Evolutionary conservation across 306 rosid genomes (phyloP).

Genomic region (Dicorynia guianensis): DNA sequence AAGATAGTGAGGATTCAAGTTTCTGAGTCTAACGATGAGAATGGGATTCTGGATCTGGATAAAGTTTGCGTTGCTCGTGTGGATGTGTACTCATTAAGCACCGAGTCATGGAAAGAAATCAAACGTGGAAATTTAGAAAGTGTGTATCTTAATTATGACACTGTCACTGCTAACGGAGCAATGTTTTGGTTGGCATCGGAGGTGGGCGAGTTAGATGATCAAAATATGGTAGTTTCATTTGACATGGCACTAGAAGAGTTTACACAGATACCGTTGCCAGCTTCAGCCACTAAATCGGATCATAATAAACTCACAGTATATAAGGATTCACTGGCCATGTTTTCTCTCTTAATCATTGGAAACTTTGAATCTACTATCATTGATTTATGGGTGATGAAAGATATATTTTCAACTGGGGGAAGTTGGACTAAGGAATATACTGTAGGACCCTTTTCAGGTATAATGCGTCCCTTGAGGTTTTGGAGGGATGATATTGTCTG

Average conservation of each 20-base stretch:
- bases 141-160: not conserved
- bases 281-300: not conserved
- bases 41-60: not conserved
- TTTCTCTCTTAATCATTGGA: not conserved
- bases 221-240: not conserved
- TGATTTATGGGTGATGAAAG: slow-evolving; percentile 37
- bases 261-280: not conserved
- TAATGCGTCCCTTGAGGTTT: slow-evolving; percentile 10
- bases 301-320: not conserved
- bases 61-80: not conserved
- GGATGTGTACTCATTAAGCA: slow-evolving; percentile 18
- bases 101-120: slow-evolving; percentile 27
- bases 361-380: not conserved
- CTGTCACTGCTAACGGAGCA: slow-evolving; percentile 2
- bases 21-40: not conserved
- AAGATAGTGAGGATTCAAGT: slow-evolving; percentile 23
- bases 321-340: slow-evolving; percentile 19
- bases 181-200: slow-evolving; percentile 1
- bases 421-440: slow-evolving; percentile 32
- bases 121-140: not conserved
- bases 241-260: not conserved
- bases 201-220: not conserved
- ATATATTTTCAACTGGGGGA: not conserved
- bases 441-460: slow-evolving; percentile 16
- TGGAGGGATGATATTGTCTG: slow-evolving; percentile 38